These are phyloP conservation scores for Phialemoniopsis sp. DNA, from an alignment of 2,329 filamentous ascomycete genomes.

Conservation along the genomic window DNA sequence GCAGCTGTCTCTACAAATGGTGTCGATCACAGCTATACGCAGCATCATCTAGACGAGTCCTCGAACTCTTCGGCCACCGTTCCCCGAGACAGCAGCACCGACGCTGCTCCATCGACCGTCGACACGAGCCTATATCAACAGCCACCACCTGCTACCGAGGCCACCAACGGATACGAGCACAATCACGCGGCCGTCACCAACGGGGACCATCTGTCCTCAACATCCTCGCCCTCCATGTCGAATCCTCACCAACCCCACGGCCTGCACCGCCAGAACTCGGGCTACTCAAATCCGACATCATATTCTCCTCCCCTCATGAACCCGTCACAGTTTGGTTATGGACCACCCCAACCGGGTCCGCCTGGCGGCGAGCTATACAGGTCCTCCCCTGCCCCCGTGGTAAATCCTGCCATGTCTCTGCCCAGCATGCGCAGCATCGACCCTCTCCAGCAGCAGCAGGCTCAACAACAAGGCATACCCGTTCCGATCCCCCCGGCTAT, in stretches of 20 bases:
- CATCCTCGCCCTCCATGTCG: conserved; percentile 12
- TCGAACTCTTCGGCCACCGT: too few relatives aligned
- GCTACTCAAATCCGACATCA: conserved; percentile 12
- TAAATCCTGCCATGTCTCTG: conserved; percentile 10
- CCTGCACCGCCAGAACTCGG: conserved; percentile 8
- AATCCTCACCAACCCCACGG: conserved; percentile 11
- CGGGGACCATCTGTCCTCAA: conserved; percentile 7
- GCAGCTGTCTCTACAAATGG: too few relatives aligned
- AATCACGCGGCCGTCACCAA: conserved; percentile 7
- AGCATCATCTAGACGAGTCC: too few relatives aligned
- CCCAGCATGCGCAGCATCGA: conserved; percentile 20
- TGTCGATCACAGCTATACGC: too few relatives aligned
- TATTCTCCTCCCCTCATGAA: conserved; percentile 11
- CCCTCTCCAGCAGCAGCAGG: conserved; percentile 10
- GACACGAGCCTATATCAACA: background rate
- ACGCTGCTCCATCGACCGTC: too few relatives aligned
- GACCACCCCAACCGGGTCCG: conserved; percentile 5
- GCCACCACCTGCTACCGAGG: background rate
- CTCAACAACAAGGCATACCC: conserved; percentile 21
- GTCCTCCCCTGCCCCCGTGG: conserved; percentile 7
- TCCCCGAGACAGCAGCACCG: too few relatives aligned
- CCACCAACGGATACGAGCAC: conserved; percentile 2
- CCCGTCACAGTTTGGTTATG: conserved; percentile 10
- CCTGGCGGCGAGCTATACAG: conserved; percentile 12
- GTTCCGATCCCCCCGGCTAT: conserved; percentile 28